Evolutionary conservation across 768 basidiomycete genomes (phyloP).

Genomic region (Leccinum sublutescens): DNA sequence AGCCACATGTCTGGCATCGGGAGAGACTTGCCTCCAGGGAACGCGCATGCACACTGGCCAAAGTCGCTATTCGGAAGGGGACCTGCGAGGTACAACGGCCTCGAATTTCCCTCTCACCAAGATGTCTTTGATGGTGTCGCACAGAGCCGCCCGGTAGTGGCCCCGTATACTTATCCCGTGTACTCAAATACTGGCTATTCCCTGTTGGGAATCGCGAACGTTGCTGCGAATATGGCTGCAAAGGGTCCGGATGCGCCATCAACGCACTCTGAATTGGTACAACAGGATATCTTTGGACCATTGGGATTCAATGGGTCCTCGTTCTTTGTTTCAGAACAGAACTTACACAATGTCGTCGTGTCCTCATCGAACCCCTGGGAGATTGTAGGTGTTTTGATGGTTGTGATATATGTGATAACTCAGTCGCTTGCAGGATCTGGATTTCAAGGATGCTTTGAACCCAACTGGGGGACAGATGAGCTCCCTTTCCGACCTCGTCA

Average conservation of each 20-base stretch:
- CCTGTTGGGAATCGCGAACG: conserved; percentile 36
- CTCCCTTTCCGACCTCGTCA: conserved; percentile 46
- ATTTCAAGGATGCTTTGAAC: conserved; percentile 40
- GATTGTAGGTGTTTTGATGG: conserved; percentile 30
- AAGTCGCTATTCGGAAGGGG: conserved; percentile 25
- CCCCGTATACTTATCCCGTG: conserved; percentile 43
- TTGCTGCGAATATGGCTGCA: conserved; percentile 30
- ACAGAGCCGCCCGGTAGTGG: conserved; percentile 38
- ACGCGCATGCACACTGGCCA: conserved; percentile 40
- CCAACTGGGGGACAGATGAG: conserved; percentile 51
- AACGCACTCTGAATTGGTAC: conserved; percentile 43
- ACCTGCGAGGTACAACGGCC: conserved; percentile 31
- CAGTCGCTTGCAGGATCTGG: conserved; percentile 33
- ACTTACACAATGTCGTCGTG: conserved; percentile 39
- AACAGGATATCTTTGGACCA: conserved; percentile 50
- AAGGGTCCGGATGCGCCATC: conserved; percentile 19
- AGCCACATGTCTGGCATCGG: conserved; percentile 39
- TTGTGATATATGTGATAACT: neutral
- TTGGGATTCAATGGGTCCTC: conserved; percentile 43
- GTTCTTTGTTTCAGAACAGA: conserved; percentile 40
- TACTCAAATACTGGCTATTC: conserved; percentile 42
- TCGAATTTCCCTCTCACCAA: conserved; percentile 32
- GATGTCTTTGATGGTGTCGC: conserved; percentile 37
- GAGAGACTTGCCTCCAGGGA: conserved; percentile 37
- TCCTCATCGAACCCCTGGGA: conserved; percentile 34